These are phyloP conservation scores for Colletotrichum filicis DNA, from an alignment of 2,329 filamentous ascomycete species.

Conservation along the genomic window DNA sequence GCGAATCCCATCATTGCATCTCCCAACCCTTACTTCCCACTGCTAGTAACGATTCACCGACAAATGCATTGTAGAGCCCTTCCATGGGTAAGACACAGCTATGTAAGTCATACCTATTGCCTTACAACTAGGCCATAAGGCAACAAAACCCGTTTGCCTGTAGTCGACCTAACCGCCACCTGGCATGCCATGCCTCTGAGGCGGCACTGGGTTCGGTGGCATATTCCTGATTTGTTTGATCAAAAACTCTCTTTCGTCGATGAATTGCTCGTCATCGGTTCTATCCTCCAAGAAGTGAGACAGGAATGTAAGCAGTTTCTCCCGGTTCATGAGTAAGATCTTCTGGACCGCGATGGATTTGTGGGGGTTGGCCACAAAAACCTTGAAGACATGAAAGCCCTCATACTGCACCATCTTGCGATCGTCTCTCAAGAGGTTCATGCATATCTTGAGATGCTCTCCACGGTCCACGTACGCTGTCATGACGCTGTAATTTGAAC, in stretches of 20 bases:
- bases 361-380: conserved; percentile 98
- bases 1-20: conserved; percentile 8
- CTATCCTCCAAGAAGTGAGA: conserved; percentile 93
- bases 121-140: not conserved
- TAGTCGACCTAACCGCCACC: conserved; percentile 9
- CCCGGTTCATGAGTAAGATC: conserved; percentile 95
- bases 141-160: not conserved
- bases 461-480: conserved; percentile 95
- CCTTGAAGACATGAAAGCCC: conserved; percentile 99
- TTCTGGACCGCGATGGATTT: conserved; percentile 97
- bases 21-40: not conserved
- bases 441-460: conserved; percentile 97
- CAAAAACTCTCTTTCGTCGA: conserved; percentile 96
- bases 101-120: not conserved
- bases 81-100: not conserved
- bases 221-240: conserved; percentile 90
- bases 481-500: conserved; percentile 98
- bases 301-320: conserved; percentile 88
- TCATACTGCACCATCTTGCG: conserved; percentile 99
- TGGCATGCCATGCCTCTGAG: conserved; percentile 51
- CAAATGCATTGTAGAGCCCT: not conserved
- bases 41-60: not conserved
- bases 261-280: conserved; percentile 98
- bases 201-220: conserved; percentile 66
- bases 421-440: conserved; percentile 96